Evolutionary conservation across 768 basidiomycete genomes (phyloP), one percentile per base, ranked within the genome.

Genomic region (Coprinopsis sp.): DNA sequence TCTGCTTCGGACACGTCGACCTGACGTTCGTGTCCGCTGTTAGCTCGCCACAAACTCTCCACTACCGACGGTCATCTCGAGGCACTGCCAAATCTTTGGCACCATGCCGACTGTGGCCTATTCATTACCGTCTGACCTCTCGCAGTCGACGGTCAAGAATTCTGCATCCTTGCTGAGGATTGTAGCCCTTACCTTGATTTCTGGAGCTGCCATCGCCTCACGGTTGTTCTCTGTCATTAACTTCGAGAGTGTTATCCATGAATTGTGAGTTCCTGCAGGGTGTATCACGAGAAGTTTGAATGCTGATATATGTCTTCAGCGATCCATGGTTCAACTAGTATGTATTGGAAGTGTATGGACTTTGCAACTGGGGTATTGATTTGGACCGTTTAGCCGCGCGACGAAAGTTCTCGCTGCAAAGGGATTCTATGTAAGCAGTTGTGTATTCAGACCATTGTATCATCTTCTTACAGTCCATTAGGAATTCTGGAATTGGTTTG

Each of bases 401-500:
- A 96, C 95, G 3, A 82, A 74, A 58, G 86, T 99, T 12, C 72
- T 99, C 36, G 89, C 93, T 22, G 79, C 88, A 10, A 76, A 97
- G 57, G 96, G 96, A 14, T 98, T 99, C 71, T 94, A 97, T 73
- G 94, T 95, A 53, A 47, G 89, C 70, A 1, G 14, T 18, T 44
- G 4, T 25, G 25, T 18, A 7, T 28, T 38, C 16, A 4, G n/a
- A 3, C 10, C 19, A 19, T 29, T 23, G 27, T 42, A n/a, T 52
- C 10, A 4, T 39, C 46, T 27, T 55, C 22, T 19, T 3, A 34
- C 12, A 4, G 43, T 10, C 28, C 12, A 45, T 13, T 52, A 96
- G 92, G 95, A 89, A 82, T 98, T 99, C 70, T 99, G 96, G 96
- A 99, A 99, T 62, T 99, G 96, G 96, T 99, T 99, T 63, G 96